phyloP scores from a whole-genome alignment of 2,329 filamentous ascomycete species.

The Ceratocystiopsis brevicomis region DNA sequence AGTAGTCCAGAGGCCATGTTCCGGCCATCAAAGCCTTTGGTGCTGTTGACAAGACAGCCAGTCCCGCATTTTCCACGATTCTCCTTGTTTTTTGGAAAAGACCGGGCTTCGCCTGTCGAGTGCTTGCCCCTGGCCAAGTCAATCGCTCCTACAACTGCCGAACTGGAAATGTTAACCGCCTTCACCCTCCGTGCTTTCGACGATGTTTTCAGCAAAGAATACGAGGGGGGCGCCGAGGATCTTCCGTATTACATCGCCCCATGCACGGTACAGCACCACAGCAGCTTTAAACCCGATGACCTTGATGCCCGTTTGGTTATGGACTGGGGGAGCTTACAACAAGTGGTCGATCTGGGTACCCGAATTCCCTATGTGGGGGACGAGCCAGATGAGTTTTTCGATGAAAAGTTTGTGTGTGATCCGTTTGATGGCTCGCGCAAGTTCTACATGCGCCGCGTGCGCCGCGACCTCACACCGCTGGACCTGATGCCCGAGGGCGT shows the following conservation, averaged over 20 bases:
- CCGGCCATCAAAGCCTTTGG: conserved; percentile 41
- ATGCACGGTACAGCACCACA: conserved; percentile 4
- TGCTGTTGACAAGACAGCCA: conserved; percentile 39
- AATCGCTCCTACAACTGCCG: conserved; percentile 23
- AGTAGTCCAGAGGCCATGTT: conserved; percentile 34
- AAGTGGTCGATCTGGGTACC: conserved; percentile 2
- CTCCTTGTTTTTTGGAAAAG: conserved; percentile 50
- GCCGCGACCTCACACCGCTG: conserved; percentile 38
- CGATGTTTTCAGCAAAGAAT: conserved; percentile 81
- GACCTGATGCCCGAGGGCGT: conserved; percentile 44
- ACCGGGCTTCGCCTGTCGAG: conserved; percentile 37
- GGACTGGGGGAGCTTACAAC: conserved; percentile 34
- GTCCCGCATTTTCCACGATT: conserved; percentile 22
- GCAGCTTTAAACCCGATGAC: neutral
- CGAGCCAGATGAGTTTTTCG: conserved; percentile 29
- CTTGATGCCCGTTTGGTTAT: conserved; percentile 21
- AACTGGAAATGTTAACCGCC: conserved; percentile 35
- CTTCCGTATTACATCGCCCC: conserved; percentile 78
- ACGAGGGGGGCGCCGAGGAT: conserved; percentile 39
- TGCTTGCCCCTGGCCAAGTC: conserved; percentile 24
- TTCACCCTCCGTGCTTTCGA: conserved; percentile 64
- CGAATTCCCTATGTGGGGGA: conserved; percentile 23
- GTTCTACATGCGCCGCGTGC: conserved; percentile 33
- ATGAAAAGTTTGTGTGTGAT: conserved; percentile 35
- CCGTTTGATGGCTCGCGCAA: conserved; percentile 44